phyloP scores from a whole-genome alignment of 2,329 filamentous ascomycete species.

The Paraphoma chrysanthemicola region DNA sequence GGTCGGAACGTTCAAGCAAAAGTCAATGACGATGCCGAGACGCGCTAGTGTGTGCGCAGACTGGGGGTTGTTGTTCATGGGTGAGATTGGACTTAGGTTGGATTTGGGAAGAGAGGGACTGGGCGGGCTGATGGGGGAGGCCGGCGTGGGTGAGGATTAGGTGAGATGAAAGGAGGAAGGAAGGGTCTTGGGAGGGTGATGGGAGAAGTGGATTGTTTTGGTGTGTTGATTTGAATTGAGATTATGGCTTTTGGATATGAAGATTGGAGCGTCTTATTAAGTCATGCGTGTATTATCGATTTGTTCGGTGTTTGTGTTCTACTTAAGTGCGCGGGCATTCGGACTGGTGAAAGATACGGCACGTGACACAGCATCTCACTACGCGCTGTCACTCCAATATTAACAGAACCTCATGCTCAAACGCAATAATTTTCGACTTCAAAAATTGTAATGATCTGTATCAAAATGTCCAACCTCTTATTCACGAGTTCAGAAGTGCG shows the following conservation, averaged over 20 bases:
- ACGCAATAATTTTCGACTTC: neutral
- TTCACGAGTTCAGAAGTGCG: slow-evolving; percentile 24
- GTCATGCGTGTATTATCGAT: no score
- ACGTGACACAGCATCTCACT: no score
- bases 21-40: slow-evolving; percentile 10
- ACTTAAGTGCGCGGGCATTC: no score
- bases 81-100: neutral
- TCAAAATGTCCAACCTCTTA: slow-evolving; percentile 20
- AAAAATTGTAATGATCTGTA: neutral
- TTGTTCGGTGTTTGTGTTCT: no score
- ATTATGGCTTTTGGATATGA: no score
- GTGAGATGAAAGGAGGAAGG: neutral
- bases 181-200: neutral
- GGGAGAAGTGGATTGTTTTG: neutral
- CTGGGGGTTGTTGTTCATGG: no score
- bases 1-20: neutral
- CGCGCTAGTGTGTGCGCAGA: slow-evolving; percentile 1
- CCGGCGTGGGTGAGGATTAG: no score
- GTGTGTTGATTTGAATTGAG: neutral
- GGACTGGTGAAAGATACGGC: no score
- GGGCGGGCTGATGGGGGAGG: neutral
- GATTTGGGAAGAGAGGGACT: neutral
- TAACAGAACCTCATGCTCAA: neutral
- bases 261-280: no score
- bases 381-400: no score